Percentiles rank a stretch among this genome's conserved stretches.
Conservation (phyloP, 2,329 filamentous ascomycete species). For the Rutstroemia sp. region DNA sequence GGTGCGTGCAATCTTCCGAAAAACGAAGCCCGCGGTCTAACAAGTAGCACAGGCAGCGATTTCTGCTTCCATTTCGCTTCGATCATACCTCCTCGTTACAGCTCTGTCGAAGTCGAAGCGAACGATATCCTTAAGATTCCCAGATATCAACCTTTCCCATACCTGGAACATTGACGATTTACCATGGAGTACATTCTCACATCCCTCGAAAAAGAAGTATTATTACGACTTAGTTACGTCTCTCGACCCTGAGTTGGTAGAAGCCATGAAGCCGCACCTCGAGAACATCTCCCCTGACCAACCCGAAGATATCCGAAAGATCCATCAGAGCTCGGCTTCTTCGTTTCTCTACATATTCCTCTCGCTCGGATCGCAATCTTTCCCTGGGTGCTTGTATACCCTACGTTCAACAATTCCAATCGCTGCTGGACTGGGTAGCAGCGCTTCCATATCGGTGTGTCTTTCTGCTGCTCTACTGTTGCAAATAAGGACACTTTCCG, state of each 20-base stretch:
- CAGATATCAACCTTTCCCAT: slow-evolving; percentile 82
- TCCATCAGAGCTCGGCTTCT: slow-evolving; percentile 73
- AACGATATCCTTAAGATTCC: slow-evolving; percentile 81
- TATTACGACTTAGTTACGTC: slow-evolving; percentile 86
- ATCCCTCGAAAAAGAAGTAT: slow-evolving; percentile 80
- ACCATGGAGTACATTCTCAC: slow-evolving; percentile 77
- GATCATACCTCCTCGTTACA: slow-evolving; percentile 94
- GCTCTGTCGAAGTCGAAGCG: slow-evolving; percentile 87
- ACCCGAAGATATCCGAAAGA: slow-evolving; percentile 67
- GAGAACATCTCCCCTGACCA: slow-evolving; percentile 58
- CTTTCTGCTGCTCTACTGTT: slow-evolving; percentile 75
- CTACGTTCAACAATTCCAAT: slow-evolving; percentile 91
- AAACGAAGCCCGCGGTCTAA: not conserved
- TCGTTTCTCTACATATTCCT: slow-evolving; percentile 92
- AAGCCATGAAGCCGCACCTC: slow-evolving; percentile 74
- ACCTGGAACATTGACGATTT: slow-evolving; percentile 91
- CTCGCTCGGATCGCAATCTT: slow-evolving; percentile 72
- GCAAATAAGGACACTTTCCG: slow-evolving; percentile 80
- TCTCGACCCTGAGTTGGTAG: slow-evolving; percentile 75
- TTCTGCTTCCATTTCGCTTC: slow-evolving; percentile 87
- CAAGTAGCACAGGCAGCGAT: slow-evolving; percentile 62
- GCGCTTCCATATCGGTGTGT: slow-evolving; percentile 90
- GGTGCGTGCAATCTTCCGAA: slow-evolving; percentile 38
- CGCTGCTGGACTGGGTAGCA: slow-evolving; percentile 83
- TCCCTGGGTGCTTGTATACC: slow-evolving; percentile 79